Base-by-base conservation (phyloP, 257 asterid genomes). In the Solanum rostratum region DNA sequence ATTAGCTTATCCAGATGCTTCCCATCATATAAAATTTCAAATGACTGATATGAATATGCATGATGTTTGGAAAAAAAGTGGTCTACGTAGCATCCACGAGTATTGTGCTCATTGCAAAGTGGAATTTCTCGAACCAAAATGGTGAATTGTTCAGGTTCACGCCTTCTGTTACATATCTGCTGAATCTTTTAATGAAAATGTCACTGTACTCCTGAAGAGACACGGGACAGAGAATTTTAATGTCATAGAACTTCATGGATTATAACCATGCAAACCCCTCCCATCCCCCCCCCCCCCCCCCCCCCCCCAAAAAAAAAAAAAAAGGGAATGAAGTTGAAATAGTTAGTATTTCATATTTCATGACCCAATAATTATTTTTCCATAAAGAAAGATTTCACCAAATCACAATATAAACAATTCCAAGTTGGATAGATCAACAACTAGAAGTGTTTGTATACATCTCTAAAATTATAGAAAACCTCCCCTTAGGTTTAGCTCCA, bases 51-150 rank as follows among this genome's bases (percentile, higher is more conserved):
- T 2, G 98, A 90, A 86, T 91, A 90, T 5, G 96, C 94, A 87
- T 95, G 95, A 80, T 91, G 90, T 54, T 93, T 95, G 39, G 97
- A 87, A 90, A 96, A 96, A 37, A 93, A 96, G 90, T 93, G 92
- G 69, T 95, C 92, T 62, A 96, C 89, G 50, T 92, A 88, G 90
- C 99, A 96, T 74, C 94, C 98, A 50, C 83, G 96, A 84, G 93
- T 91, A 69, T 84, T 91, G 91, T 96, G 99, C 84, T 93, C 98
- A 59, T 87, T 85, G 87, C 99, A 96, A 53, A 91, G 66, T 22
- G 99, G 99, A 79, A 95, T 93, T 90, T 93, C 97, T 89, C 99
- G 96, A 84, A 96, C 98, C 85, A 96, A 89, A 87, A 96, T 97
- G 65, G 98, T 93, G 88, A 95, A 93, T 87, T 96, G 98, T 85